These are phyloP conservation scores for Trematosphaeria pertusa DNA, from an alignment of 2,329 filamentous ascomycete genomes.

Conservation along the genomic window DNA sequence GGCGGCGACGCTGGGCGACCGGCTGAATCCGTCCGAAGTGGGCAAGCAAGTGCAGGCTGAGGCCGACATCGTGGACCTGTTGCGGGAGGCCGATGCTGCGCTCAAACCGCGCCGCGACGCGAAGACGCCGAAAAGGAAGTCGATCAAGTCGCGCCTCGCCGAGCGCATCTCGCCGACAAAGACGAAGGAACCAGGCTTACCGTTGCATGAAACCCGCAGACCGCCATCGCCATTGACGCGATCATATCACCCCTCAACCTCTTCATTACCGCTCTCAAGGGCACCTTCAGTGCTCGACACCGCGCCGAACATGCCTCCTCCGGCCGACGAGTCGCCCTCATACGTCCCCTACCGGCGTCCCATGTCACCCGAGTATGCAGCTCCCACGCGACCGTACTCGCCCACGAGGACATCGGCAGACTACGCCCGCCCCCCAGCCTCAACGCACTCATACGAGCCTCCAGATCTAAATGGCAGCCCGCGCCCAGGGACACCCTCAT, in stretches of 20 bases:
- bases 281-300: slow-evolving; percentile 59
- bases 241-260: slow-evolving; percentile 58
- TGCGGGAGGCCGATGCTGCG: slow-evolving; percentile 50
- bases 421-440: slow-evolving; percentile 74
- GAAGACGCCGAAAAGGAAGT: slow-evolving; percentile 34
- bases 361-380: slow-evolving; percentile 59
- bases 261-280: slow-evolving; percentile 54
- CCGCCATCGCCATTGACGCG: slow-evolving; percentile 51
- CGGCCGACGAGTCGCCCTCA: slow-evolving; percentile 66
- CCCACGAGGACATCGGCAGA: slow-evolving; percentile 64
- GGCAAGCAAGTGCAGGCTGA: slow-evolving; percentile 42
- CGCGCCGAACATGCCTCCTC: slow-evolving; percentile 60
- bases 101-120: slow-evolving; percentile 24
- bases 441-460: slow-evolving; percentile 79
- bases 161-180: slow-evolving; percentile 29
- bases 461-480: slow-evolving; percentile 88
- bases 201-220: slow-evolving; percentile 46
- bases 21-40: slow-evolving; percentile 32
- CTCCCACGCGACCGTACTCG: slow-evolving; percentile 57
- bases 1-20: slow-evolving; percentile 40
- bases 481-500: slow-evolving; percentile 87
- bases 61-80: slow-evolving; percentile 52
- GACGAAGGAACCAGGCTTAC: slow-evolving; percentile 43
- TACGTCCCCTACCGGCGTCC: slow-evolving; percentile 65
- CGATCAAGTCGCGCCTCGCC: slow-evolving; percentile 30